Evolutionary conservation across 2,329 filamentous ascomycete genomes (phyloP).

Genomic region (Madurella mycetomatis): DNA sequence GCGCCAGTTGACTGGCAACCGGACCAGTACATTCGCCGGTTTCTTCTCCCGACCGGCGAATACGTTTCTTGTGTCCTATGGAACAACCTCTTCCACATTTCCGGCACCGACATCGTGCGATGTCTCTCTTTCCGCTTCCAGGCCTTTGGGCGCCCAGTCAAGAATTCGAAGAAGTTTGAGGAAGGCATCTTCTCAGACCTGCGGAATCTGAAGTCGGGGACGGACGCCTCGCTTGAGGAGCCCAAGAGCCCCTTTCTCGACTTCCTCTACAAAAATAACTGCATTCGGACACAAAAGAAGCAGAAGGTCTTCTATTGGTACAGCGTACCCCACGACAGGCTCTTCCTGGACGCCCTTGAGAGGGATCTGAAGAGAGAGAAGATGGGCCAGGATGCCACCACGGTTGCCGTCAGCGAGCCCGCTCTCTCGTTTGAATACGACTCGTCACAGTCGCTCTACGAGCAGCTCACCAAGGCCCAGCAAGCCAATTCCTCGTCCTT

Average conservation of each 20-base stretch:
- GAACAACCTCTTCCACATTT: slow-evolving; percentile 99
- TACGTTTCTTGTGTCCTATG: slow-evolving; percentile 98
- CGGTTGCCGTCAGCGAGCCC: slow-evolving; percentile 92
- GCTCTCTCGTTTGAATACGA: slow-evolving; percentile 98
- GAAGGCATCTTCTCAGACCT: slow-evolving; percentile 99
- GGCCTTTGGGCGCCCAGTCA: slow-evolving; percentile 94
- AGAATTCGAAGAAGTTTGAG: slow-evolving; percentile 99
- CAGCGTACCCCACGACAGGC: slow-evolving; percentile 93
- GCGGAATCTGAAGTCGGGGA: slow-evolving; percentile 96
- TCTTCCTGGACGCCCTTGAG: slow-evolving; percentile 96
- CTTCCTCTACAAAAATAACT: slow-evolving; percentile 99
- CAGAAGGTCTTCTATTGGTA: slow-evolving; percentile 99
- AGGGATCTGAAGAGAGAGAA: slow-evolving; percentile 98
- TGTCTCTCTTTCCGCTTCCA: slow-evolving; percentile 98
- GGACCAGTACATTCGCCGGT: slow-evolving; percentile 94
- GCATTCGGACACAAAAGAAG: slow-evolving; percentile 99
- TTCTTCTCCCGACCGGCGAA: slow-evolving; percentile 93
- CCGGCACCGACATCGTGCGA: slow-evolving; percentile 96
- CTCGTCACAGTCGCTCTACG: slow-evolving; percentile 96
- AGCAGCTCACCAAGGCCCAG: slow-evolving; percentile 98
- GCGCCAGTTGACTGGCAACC: slow-evolving; percentile 96
- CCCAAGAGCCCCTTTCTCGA: slow-evolving; percentile 98
- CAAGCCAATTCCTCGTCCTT: slow-evolving; percentile 98
- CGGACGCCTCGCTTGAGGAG: slow-evolving; percentile 95
- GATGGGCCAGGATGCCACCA: slow-evolving; percentile 98